Percentiles rank a stretch among this genome's conserved stretches.
These are phyloP conservation scores for Takashimella tepidaria DNA, from an alignment of 1,284 basidiomycete species.

Conservation along the genomic window DNA sequence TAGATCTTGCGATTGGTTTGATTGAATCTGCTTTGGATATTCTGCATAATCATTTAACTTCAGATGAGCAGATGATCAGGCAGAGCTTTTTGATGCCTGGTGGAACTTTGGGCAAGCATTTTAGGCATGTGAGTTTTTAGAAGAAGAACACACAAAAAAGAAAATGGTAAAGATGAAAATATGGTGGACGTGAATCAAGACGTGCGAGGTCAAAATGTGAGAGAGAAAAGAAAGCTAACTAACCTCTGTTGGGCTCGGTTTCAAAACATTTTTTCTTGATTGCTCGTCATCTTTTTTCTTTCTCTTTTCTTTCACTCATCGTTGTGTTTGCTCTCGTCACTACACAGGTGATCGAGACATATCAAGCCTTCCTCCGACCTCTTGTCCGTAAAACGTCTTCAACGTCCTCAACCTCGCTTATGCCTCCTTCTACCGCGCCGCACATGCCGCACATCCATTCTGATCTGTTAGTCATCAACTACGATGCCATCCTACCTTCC, in stretches of 20 bases:
- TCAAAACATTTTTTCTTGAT: not conserved
- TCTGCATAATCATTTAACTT: conserved; percentile 18
- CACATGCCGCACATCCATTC: not conserved
- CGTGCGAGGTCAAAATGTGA: not conserved
- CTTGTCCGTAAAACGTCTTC: conserved; percentile 7
- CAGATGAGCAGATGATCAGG: conserved; percentile 30
- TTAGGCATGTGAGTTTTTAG: conserved; percentile 34
- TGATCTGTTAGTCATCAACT: conserved; percentile 27
- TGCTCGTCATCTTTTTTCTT: too few species aligned
- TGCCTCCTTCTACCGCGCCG: not conserved
- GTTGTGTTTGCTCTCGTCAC: too few species aligned
- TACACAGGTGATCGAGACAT: conserved; percentile 42
- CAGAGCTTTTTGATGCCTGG: conserved; percentile 37
- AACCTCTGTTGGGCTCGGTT: not conserved
- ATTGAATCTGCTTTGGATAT: conserved; percentile 36
- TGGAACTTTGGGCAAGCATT: conserved; percentile 41
- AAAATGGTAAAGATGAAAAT: too few species aligned
- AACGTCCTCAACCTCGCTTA: not conserved
- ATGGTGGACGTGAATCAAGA: too few species aligned
- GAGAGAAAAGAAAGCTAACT: not conserved
- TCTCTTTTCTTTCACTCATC: too few species aligned
- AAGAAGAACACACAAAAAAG: too few species aligned
- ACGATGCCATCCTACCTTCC: conserved; percentile 32
- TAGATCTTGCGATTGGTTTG: conserved; percentile 33
- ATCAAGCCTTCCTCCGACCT: conserved; percentile 31